A percentile compares a stretch with the other conserved stretches of the same genome.
phyloP scores from a whole-genome alignment of 192 early-diverging fungal genomes.

The Piromyces finnis region DNA sequence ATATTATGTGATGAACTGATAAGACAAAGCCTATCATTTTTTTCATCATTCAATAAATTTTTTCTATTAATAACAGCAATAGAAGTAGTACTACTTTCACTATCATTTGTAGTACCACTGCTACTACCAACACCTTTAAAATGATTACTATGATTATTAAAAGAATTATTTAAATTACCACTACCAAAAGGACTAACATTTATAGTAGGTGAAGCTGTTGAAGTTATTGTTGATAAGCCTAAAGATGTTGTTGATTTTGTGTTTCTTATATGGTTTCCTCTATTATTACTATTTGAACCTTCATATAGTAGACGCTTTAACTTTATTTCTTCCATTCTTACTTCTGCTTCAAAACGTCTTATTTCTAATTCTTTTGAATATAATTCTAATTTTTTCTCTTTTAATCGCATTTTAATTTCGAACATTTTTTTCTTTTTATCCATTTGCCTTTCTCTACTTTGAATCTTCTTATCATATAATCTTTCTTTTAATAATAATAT shows the following conservation, averaged over 20 bases:
- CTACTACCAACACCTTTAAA: not conserved
- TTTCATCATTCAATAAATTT: not conserved
- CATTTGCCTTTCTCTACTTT: not conserved
- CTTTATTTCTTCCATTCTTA: not conserved
- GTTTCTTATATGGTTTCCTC: not conserved
- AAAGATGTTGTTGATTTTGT: not conserved
- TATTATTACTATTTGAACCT: not conserved
- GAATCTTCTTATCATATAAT: not conserved
- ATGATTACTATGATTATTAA: not conserved
- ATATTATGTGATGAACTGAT: not conserved
- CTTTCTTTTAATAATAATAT: not conserved
- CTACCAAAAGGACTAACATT: not conserved
- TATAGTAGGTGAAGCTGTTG: not conserved
- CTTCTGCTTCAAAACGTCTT: not conserved
- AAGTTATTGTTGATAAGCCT: not conserved
- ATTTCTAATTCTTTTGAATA: not conserved
- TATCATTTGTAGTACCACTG: not conserved
- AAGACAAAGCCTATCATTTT: not conserved
- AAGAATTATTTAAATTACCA: not conserved
- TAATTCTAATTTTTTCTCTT: not conserved
- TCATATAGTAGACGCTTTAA: not conserved
- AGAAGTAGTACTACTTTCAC: not conserved
- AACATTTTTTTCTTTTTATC: not conserved
- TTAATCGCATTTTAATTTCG: not conserved
- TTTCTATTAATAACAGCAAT: not conserved